Conservation (phyloP, 495 filamentous ascomycete genomes). For the Penicillium paradoxum region DNA sequence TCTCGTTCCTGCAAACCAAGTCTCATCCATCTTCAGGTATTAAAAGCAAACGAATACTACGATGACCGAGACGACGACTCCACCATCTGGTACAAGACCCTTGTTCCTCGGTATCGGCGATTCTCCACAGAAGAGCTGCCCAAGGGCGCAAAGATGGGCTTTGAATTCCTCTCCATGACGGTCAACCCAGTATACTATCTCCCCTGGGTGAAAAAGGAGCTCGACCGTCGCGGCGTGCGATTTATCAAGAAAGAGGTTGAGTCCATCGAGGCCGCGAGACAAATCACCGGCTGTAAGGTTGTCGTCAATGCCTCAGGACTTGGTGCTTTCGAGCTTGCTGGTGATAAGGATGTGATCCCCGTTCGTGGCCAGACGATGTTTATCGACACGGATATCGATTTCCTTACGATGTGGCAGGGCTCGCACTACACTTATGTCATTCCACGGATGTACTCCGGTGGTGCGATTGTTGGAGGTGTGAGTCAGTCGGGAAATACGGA, state of each 20-base stretch:
- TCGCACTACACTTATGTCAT: conserved; percentile 19
- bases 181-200: conserved; percentile 12
- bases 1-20: neutral
- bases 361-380: conserved; percentile 21
- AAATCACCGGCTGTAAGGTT: conserved; percentile 1
- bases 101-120: conserved; percentile 13
- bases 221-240: conserved; percentile 4
- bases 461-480: conserved; percentile 17
- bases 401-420: conserved; percentile 12
- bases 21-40: neutral
- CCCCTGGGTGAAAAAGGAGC: conserved; percentile 14
- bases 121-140: conserved; percentile 5
- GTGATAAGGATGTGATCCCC: conserved; percentile 10
- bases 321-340: conserved; percentile 8
- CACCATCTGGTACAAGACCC: conserved; percentile 15
- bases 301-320: conserved; percentile 16
- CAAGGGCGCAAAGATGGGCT: conserved; percentile 3
- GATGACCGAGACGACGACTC: conserved; percentile 18
- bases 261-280: conserved; percentile 7
- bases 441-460: conserved; percentile 12
- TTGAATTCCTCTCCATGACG: conserved; percentile 13
- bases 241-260: conserved; percentile 8
- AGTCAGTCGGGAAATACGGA: conserved; percentile 10
- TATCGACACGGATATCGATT: conserved; percentile 11
- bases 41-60: conserved; percentile 16